Conservation (phyloP, 2,329 filamentous ascomycete genomes). For the Phialemonium atrogriseum region DNA sequence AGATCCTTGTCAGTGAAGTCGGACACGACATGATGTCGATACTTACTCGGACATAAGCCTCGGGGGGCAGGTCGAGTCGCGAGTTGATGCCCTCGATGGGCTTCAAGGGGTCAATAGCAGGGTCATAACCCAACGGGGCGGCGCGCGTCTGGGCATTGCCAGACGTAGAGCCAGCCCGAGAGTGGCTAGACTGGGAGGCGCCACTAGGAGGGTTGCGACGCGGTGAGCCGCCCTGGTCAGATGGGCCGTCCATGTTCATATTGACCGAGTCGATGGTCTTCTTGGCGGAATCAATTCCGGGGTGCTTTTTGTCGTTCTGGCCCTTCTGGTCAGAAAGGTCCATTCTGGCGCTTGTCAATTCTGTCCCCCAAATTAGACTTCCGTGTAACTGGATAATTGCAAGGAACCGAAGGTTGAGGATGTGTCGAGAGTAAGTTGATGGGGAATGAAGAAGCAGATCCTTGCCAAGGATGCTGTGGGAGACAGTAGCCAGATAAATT, state of each 20-base stretch:
- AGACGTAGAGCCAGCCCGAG: constrained; percentile 4
- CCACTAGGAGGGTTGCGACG: constrained; percentile 1
- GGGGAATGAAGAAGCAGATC: too few species aligned
- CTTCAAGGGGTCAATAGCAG: constrained; percentile 23
- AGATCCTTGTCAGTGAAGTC: constrained; percentile 10
- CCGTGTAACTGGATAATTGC: too few species aligned
- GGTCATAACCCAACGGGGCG: constrained; percentile 31
- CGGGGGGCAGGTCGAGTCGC: constrained; percentile 49
- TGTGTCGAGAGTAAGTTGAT: too few species aligned
- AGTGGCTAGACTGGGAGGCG: constrained; percentile 2
- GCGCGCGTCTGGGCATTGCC: background rate
- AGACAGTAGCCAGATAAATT: too few species aligned
- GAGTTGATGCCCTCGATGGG: constrained; percentile 27
- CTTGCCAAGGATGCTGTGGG: too few species aligned
- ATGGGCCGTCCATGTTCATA: constrained; percentile 1
- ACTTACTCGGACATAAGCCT: constrained; percentile 41
- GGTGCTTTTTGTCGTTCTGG: too few species aligned
- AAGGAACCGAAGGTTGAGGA: too few species aligned
- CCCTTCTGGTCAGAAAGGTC: too few species aligned
- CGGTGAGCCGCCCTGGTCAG: constrained; percentile 1
- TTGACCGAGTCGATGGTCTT: background rate
- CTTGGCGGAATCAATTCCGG: background rate
- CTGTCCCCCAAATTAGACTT: too few species aligned
- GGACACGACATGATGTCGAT: background rate
- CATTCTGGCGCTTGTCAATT: too few species aligned